Base-by-base conservation (phyloP, 2,329 filamentous ascomycete genomes). In the Xylariaceae sp. region DNA sequence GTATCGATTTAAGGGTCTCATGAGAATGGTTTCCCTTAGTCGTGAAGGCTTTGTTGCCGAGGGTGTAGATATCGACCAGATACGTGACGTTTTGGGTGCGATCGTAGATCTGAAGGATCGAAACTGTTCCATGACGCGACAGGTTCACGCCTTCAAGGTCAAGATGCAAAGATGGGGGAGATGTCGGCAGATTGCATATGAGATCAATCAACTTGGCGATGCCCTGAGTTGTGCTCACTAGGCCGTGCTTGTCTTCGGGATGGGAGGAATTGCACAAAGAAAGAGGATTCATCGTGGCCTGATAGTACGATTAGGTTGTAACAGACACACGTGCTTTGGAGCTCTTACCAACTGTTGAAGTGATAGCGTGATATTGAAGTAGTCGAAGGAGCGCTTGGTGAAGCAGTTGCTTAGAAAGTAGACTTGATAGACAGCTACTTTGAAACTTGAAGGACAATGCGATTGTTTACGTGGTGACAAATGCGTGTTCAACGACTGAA, bases 141-240 rank as follows among this genome's bases (percentile, higher is more conserved):
- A 80, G 72, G 9, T 74, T 66, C 6, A 69, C 62, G 2, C 77
- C 77, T 62, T 81, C 77, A 0, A 80, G 58, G 51, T 80, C 77
- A 12, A 81, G 19, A 58, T 71, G 81, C 2, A 81, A 61, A 14
- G 69, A 67, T 6, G 59, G 70, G 2, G 64, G 65, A 2, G 38
- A 50, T 2, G 50, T 56, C 2, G 66, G 65, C 3, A 67, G 57
- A 12, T 41, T 50, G 7, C 47, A 45, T 28, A 71, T 41, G 2
- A 39, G 14, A 17, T 66, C 61, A 9, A 67, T 6, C 16, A 56
- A 14, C 3, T 13, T 40, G 6, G 51, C 34, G 19, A 64, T 57
- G 1, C 56, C 57, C 5, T 31, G 34, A 2, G 45, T 31, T 1
- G 54, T 58, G 18, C 63, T 48, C n/a, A 63, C 11, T 6, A 56